Conservation (phyloP, 306 rosid species). For the Lathyrus aphaca region DNA sequence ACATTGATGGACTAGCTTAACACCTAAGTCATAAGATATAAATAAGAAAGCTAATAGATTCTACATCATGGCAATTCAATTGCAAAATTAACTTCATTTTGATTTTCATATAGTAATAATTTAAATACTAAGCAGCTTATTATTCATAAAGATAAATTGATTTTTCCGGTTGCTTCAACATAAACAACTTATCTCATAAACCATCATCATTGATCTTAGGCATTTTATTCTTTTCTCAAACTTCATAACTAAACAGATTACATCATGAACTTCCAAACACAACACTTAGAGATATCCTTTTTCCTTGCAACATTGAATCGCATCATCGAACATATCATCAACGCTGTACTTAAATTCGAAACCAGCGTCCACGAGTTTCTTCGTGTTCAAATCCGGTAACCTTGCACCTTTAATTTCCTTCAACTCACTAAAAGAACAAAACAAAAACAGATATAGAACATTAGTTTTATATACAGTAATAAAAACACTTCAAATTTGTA, state of each 20-base stretch:
- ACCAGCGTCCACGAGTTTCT: conserved; percentile 58
- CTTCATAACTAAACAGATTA: neutral
- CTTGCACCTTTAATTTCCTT: conserved; percentile 40
- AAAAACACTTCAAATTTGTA: neutral
- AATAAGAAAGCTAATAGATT: neutral
- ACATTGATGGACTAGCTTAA: too few species aligned
- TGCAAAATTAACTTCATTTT: neutral
- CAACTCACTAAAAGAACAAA: conserved; percentile 39
- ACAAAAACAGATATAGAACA: neutral
- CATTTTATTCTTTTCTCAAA: neutral
- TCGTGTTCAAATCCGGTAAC: conserved; percentile 39
- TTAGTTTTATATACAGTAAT: neutral
- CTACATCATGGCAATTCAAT: neutral
- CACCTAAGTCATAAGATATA: too few species aligned
- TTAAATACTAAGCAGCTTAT: neutral
- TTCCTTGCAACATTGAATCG: conserved; percentile 46
- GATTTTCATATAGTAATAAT: neutral
- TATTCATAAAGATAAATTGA: neutral
- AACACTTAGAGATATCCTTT: conserved; percentile 35
- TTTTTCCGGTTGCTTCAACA: neutral
- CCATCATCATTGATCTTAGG: neutral
- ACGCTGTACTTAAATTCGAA: conserved; percentile 53
- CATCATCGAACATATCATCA: conserved; percentile 53
- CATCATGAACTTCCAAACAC: neutral
- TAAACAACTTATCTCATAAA: neutral